These are phyloP conservation scores for Cephaloascus fragrans DNA, from an alignment of 805 yeast species.

Conservation along the genomic window DNA sequence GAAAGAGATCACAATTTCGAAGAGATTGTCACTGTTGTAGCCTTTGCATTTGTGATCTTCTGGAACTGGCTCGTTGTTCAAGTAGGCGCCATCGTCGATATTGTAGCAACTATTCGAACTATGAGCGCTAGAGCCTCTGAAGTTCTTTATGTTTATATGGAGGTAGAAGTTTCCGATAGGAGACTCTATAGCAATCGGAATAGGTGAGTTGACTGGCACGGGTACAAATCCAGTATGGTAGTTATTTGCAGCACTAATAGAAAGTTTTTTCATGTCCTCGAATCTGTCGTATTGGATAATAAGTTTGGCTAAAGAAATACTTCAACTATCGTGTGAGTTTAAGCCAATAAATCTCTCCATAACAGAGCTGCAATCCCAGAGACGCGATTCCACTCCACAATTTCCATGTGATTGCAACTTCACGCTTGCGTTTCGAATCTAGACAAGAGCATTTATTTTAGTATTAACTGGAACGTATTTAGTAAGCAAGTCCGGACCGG, in stretches of 20 bases:
- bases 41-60: slow-evolving; percentile 11
- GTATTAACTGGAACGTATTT: too few species aligned
- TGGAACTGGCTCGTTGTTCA: too few species aligned
- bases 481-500: too few species aligned
- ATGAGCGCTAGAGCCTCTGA: slow-evolving; percentile 32
- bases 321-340: too few species aligned
- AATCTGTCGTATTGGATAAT: too few species aligned
- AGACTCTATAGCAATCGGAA: slow-evolving; percentile 24
- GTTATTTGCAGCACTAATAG: slow-evolving; percentile 18
- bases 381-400: too few species aligned
- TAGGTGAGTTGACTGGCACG: slow-evolving; percentile 35
- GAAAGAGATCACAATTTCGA: slow-evolving; percentile 16
- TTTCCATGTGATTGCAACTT: too few species aligned
- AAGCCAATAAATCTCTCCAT: too few species aligned
- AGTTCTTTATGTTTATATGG: slow-evolving; percentile 34
- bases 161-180: slow-evolving; percentile 27
- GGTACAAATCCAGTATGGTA: slow-evolving; percentile 15
- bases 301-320: too few species aligned
- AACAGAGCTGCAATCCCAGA: too few species aligned
- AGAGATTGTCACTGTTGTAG: slow-evolving; percentile 22
- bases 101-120: slow-evolving; percentile 19
- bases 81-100: slow-evolving; percentile 12
- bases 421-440: too few species aligned
- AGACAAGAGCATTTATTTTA: too few species aligned
- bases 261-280: slow-evolving; percentile 20